phyloP scores from a whole-genome alignment of 352 stramenopile species.

The Phytopythium kandeliae region DNA sequence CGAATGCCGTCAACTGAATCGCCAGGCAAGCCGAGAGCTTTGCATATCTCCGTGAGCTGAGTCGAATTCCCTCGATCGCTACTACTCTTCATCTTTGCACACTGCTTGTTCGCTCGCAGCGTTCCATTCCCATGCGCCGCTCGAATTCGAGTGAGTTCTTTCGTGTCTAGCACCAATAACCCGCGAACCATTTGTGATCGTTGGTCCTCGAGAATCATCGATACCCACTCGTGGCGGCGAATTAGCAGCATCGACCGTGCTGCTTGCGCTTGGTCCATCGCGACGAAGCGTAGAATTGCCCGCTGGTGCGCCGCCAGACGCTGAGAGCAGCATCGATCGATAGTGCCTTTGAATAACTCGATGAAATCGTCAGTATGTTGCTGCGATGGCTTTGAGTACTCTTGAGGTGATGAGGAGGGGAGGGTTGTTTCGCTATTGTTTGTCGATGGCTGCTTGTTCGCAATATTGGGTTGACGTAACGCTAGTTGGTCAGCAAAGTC shows the following conservation, averaged over 20 bases:
- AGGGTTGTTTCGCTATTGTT: background rate
- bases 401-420: background rate
- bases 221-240: conserved; percentile 33
- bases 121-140: conserved; percentile 15
- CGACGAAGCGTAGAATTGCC: background rate
- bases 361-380: background rate
- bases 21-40: conserved; percentile 13
- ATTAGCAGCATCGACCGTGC: background rate
- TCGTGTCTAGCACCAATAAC: conserved; percentile 35
- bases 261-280: background rate
- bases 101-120: conserved; percentile 9
- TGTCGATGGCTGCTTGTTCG: background rate
- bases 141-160: conserved; percentile 22
- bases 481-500: background rate
- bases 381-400: background rate
- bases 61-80: conserved; percentile 7
- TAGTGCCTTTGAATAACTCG: background rate
- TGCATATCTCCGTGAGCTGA: conserved; percentile 29
- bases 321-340: conserved; percentile 1
- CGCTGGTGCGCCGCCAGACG: background rate
- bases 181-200: conserved; percentile 30
- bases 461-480: too few relatives aligned
- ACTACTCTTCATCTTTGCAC: conserved; percentile 1
- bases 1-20: background rate
- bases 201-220: conserved; percentile 51